Evolutionary conservation across 192 early-diverging fungal species (phyloP).

Genomic region (Cladochytrium replicatum): DNA sequence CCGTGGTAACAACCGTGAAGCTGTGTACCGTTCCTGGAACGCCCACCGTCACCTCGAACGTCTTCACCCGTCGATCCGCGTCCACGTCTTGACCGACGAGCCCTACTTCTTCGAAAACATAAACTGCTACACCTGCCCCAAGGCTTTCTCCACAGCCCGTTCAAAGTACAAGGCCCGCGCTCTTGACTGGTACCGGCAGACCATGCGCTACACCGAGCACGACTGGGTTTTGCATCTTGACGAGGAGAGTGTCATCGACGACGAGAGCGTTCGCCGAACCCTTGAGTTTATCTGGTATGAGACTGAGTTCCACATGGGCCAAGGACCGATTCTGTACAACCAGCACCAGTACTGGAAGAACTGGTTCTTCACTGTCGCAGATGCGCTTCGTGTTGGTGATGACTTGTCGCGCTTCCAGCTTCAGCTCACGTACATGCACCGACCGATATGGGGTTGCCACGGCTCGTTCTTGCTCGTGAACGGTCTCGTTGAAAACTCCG

Average conservation of each 20-base stretch:
- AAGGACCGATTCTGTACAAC: constrained; percentile 12
- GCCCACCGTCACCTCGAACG: constrained; percentile 2
- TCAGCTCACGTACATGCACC: constrained; percentile 9
- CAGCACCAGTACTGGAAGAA: constrained; percentile 11
- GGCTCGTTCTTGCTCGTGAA: constrained; percentile 9
- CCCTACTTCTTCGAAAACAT: constrained; percentile 9
- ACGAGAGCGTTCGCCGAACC: constrained; percentile 1
- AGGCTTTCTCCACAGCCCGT: constrained; percentile 1
- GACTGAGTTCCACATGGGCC: constrained; percentile 3
- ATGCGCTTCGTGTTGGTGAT: constrained; percentile 11
- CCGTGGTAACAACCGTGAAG: constrained; percentile 3
- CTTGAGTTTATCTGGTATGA: constrained; percentile 14
- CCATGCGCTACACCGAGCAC: constrained; percentile 5
- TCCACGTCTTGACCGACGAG: constrained; percentile 13
- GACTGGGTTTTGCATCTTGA: constrained; percentile 14
- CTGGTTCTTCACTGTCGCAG: constrained; percentile 10
- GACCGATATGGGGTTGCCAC: constrained; percentile 6
- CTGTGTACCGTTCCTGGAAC: constrained; percentile 10
- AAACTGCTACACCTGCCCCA: constrained; percentile 11
- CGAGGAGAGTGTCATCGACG: constrained; percentile 12
- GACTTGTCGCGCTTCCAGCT: constrained; percentile 10
- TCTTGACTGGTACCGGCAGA: constrained; percentile 11
- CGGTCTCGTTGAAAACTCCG: constrained; percentile 5
- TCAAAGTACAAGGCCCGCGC: constrained; percentile 15
- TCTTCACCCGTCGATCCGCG: constrained; percentile 9